A percentile compares a stretch with the other conserved stretches of the same genome.
phyloP scores from a whole-genome alignment of 2,329 filamentous ascomycete species.

The Trichophyton benhamiae region DNA sequence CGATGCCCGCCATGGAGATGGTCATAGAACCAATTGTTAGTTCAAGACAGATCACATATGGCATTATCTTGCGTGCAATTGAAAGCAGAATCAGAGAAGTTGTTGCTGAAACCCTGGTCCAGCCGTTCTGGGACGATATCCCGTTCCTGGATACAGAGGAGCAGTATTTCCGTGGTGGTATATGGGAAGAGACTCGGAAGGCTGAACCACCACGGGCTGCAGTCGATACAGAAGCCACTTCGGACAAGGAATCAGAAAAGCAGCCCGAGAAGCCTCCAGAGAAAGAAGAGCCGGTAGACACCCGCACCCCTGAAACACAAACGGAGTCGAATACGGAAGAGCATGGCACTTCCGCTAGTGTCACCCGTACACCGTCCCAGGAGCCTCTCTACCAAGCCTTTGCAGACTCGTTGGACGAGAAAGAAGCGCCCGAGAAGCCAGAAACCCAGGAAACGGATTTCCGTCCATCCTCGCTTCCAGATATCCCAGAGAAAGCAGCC shows the following conservation, averaged over 20 bases:
- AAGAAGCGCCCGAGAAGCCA: not conserved
- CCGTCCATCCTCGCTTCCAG: not conserved
- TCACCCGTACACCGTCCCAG: not conserved
- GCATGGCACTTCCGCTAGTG: not conserved
- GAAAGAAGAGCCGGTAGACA: not conserved
- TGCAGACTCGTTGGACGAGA: not conserved
- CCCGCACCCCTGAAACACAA: not conserved
- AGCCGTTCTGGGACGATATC: constrained; percentile 91
- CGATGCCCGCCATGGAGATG: constrained; percentile 87
- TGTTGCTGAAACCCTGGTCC: constrained; percentile 77
- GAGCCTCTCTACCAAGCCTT: not conserved
- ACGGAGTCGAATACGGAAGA: not conserved
- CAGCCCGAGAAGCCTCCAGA: not conserved
- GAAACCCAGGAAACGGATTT: not conserved
- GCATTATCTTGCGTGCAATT: constrained; percentile 79
- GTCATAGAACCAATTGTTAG: constrained; percentile 93
- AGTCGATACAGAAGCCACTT: constrained; percentile 23
- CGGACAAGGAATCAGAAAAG: constrained; percentile 10
- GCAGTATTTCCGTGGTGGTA: constrained; percentile 72
- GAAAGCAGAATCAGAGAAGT: constrained; percentile 93
- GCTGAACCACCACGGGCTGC: constrained; percentile 16
- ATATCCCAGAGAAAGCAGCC: not conserved
- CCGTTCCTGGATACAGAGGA: constrained; percentile 74
- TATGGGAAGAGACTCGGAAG: constrained; percentile 44
- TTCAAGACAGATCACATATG: constrained; percentile 88